phyloP scores from a whole-genome alignment of 148 eudicot species.

The Rhododendron williamsianum region DNA sequence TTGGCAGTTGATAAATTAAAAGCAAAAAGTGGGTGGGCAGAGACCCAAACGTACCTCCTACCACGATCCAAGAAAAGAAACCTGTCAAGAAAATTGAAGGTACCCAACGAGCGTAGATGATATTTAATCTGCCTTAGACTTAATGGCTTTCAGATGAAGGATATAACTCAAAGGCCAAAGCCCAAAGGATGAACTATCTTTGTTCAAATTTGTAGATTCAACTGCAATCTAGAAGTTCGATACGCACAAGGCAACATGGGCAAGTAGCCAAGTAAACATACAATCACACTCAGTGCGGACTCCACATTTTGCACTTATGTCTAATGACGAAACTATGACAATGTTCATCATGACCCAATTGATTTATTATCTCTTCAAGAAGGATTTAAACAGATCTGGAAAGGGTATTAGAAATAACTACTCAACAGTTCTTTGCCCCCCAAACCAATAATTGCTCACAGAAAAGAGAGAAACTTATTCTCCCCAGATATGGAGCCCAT shows the following conservation, averaged over 20 bases:
- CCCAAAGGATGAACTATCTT: neutral
- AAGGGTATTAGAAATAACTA: neutral
- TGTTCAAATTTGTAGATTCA: neutral
- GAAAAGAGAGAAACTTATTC: neutral
- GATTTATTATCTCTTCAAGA: neutral
- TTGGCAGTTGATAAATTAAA: neutral
- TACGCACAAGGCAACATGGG: neutral
- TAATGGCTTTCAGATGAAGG: neutral
- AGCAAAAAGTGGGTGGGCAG: neutral
- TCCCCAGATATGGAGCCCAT: neutral
- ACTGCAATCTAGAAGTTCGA: neutral
- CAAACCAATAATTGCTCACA: neutral
- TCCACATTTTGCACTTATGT: neutral
- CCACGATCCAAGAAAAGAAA: constrained; percentile 3
- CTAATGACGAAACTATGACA: neutral
- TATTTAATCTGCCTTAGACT: neutral
- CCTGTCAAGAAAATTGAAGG: neutral
- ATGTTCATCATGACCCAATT: neutral
- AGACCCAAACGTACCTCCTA: neutral
- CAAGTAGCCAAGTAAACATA: neutral
- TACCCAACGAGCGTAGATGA: neutral
- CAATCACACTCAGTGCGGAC: neutral
- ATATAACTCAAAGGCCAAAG: neutral
- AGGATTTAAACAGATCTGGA: neutral
- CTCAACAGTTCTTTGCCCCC: neutral